Evolutionary conservation across 148 eudicot genomes (phyloP), one percentile per base, ranked within the genome.

Genomic region (Selenicereus undatus): DNA sequence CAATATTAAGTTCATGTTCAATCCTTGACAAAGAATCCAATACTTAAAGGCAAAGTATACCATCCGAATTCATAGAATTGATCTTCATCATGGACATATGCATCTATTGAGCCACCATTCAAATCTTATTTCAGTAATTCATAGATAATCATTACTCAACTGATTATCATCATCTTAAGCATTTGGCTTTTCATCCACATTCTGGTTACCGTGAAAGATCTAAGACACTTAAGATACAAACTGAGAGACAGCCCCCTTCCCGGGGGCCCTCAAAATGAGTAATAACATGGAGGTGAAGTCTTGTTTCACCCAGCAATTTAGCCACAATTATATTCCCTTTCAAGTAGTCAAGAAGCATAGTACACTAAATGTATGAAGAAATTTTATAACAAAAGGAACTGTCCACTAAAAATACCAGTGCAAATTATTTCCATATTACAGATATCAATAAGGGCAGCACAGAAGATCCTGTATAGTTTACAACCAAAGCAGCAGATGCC

Each of bases 391-490:
- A 22, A 22, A n/a, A 64, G 4, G 12, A 18, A 20, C 36, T 45
- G 35, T 82, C 54, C 10, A 58, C 35, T 21, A 35, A 78, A 32
- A 22, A 62, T 29, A 11, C 56, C 51, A n/a, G 17, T 9, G 8
- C 70, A 75, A 79, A 70, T 54, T 18, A 17, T 74, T 68, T 18
- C 20, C 42, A 56, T 74, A 45, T 42, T 86, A 84, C 90, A 91
- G 93, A 80, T 78, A 80, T 73, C 64, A 14, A 65, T 50, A 82
- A 82, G 76, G 88, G 66, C 35, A 78, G 5, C 2, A 79, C 43
- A 39, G 43, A 39, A 7, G 43, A 79, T 68, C 64, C 76, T n/a
- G 77, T 39, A 54, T 64, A 62, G 73, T 80, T 36, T 45, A 54
- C 78, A 77, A 7, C 83, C 72, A 30, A 71, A 82, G 73, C 82